These are phyloP conservation scores for Emmonsiellopsis sp. DNA, from an alignment of 2,329 filamentous ascomycete species.

Conservation along the genomic window DNA sequence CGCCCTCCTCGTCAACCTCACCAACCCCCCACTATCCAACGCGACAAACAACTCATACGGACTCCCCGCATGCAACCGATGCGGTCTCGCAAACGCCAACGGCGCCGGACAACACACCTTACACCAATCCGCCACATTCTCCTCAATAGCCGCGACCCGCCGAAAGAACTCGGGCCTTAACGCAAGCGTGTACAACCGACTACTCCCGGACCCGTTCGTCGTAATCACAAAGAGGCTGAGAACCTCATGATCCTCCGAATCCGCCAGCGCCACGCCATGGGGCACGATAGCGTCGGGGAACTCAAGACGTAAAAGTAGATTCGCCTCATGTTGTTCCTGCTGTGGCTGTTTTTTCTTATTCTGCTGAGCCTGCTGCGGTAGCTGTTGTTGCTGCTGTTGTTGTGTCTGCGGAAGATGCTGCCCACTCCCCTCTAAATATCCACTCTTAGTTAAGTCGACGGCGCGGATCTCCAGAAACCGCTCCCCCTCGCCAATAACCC, in stretches of 20 bases:
- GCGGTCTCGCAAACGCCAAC: constrained; percentile 68
- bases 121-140: constrained; percentile 66
- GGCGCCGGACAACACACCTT: constrained; percentile 65
- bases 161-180: constrained; percentile 75
- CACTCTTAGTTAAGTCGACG: constrained; percentile 67
- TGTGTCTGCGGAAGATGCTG: not conserved
- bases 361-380: not conserved
- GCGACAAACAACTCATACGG: constrained; percentile 69
- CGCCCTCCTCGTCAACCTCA: constrained; percentile 60
- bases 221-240: constrained; percentile 75
- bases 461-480: constrained; percentile 73
- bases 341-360: not conserved
- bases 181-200: constrained; percentile 74
- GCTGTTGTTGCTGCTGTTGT: not conserved
- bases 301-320: constrained; percentile 66
- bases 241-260: constrained; percentile 67
- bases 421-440: constrained; percentile 23
- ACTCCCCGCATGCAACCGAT: constrained; percentile 67
- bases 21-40: constrained; percentile 37
- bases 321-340: constrained; percentile 53
- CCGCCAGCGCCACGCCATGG: constrained; percentile 73
- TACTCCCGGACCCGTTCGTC: constrained; percentile 39
- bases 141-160: constrained; percentile 58
- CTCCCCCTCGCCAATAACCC: constrained; percentile 55
- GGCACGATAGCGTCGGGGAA: constrained; percentile 67